Conservation (phyloP, 2,329 filamentous ascomycete genomes). For the Epichloe aotearoae region DNA sequence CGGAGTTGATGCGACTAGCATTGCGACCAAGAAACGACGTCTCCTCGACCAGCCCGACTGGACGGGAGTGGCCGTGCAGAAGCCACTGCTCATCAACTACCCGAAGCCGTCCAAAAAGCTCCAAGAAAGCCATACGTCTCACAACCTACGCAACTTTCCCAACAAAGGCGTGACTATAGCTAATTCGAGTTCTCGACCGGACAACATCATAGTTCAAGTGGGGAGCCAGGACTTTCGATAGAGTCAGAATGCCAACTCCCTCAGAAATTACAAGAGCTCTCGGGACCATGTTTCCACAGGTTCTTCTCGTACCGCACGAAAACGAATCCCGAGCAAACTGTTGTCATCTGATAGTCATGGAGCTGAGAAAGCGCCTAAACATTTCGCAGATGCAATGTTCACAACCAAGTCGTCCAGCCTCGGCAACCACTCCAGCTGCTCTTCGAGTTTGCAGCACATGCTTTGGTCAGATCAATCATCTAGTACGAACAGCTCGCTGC, state of each 20-base stretch:
- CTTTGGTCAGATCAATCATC: conserved; percentile 5
- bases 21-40: conserved; percentile 13
- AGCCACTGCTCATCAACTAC: conserved; percentile 13
- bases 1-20: neutral
- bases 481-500: conserved; percentile 6
- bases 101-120: conserved; percentile 7
- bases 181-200: neutral
- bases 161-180: neutral
- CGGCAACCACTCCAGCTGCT: conserved; percentile 3
- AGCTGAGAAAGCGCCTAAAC: neutral
- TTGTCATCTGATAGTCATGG: neutral
- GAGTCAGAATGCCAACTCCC: conserved; percentile 11
- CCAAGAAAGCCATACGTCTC: neutral
- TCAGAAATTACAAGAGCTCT: conserved; percentile 1
- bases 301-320: neutral
- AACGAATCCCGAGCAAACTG: neutral
- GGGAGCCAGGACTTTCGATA: conserved; percentile 17
- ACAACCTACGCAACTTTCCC: neutral
- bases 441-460: neutral
- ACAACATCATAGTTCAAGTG: conserved; percentile 15
- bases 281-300: neutral
- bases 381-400: neutral
- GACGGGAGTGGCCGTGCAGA: conserved; percentile 20
- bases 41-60: conserved; percentile 18
- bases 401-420: conserved; percentile 3